Percentiles rank a stretch among this genome's conserved stretches.
Conservation (phyloP, 768 basidiomycete species). For the Lentinus brumalis region DNA sequence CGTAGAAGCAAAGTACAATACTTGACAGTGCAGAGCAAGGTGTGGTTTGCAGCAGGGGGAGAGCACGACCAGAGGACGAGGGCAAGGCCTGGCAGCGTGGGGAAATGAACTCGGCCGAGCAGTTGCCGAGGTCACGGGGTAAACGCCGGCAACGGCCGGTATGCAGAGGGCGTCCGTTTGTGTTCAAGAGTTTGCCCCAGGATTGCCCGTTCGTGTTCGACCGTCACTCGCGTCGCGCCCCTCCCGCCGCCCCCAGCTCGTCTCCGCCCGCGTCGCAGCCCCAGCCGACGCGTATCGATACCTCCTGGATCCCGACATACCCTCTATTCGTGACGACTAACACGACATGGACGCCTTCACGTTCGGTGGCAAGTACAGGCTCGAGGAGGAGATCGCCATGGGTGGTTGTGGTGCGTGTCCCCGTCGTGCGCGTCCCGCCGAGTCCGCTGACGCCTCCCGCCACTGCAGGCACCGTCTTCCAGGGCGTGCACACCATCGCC, state of each 20-base stretch:
- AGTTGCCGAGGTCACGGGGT: background rate
- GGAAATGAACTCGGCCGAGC: background rate
- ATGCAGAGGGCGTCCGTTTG: slow-evolving; percentile 1
- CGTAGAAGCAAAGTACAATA: no score
- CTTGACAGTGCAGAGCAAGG: no score
- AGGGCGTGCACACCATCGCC: slow-evolving; percentile 78
- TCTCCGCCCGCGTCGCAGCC: background rate
- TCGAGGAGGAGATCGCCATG: slow-evolving; percentile 79
- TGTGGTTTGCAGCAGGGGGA: no score
- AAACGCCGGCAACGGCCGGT: background rate
- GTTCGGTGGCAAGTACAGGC: slow-evolving; percentile 76
- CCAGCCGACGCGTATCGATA: background rate
- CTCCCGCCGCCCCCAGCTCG: background rate
- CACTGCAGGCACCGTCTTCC: slow-evolving; percentile 66
- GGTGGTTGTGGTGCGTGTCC: slow-evolving; percentile 68
- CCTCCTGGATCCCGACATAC: background rate
- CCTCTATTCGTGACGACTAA: background rate
- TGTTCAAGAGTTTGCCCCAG: slow-evolving; percentile 1
- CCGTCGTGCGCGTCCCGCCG: background rate
- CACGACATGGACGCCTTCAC: slow-evolving; percentile 36
- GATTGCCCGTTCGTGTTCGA: background rate
- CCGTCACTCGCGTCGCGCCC: background rate
- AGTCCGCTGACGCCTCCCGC: background rate
- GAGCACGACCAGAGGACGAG: no score
- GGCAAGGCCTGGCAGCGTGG: background rate